Conservation (phyloP, 139 green algal species). For the Bryopsis sp. region DNA sequence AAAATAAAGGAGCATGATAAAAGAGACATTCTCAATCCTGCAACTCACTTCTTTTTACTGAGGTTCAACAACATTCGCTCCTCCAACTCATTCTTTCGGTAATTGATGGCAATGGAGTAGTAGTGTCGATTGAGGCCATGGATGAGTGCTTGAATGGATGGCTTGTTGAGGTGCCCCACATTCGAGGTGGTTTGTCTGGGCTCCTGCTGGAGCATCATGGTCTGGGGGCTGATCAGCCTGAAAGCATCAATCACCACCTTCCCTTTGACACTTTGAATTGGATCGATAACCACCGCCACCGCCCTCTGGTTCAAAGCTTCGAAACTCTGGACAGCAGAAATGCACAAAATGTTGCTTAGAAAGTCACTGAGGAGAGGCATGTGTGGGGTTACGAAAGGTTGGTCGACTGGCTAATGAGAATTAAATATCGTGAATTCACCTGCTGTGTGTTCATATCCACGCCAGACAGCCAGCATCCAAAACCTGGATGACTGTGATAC, state of each 20-base stretch:
- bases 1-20: background rate
- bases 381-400: too few relatives aligned
- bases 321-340: constrained; percentile 63
- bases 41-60: constrained; percentile 36
- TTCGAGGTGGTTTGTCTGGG: constrained; percentile 97
- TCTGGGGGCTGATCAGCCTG: constrained; percentile 92
- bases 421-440: constrained; percentile 35
- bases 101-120: constrained; percentile 99
- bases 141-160: constrained; percentile 95
- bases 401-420: too few relatives aligned
- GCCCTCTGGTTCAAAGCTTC: constrained; percentile 92
- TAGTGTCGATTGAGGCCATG: constrained; percentile 98
- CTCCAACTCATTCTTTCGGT: constrained; percentile 96
- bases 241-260: constrained; percentile 97
- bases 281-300: constrained; percentile 96
- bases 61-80: constrained; percentile 98
- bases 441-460: constrained; percentile 99
- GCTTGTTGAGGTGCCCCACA: constrained; percentile 96
- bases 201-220: constrained; percentile 99
- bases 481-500: constrained; percentile 98
- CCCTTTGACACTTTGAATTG: constrained; percentile 93
- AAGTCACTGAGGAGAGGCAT: background rate
- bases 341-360: background rate
- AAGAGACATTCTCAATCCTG: background rate
- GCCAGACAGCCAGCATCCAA: constrained; percentile 98